phyloP scores from a whole-genome alignment of 371 early-diverging fungal genomes.

The Syncephalastrum monosporum region DNA sequence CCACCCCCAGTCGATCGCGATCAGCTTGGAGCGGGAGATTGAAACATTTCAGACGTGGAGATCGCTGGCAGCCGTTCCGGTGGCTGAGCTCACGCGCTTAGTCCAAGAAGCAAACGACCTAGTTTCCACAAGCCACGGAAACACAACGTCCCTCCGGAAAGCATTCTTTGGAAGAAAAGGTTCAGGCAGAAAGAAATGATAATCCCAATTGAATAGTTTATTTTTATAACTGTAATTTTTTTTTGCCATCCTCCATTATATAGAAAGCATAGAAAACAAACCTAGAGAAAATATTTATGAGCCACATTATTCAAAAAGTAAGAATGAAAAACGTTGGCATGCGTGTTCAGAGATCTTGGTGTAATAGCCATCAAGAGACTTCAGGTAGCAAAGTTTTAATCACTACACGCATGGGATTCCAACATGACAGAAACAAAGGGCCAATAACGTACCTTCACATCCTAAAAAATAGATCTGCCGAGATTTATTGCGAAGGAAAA shows the following conservation, averaged over 20 bases:
- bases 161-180: conserved; percentile 23
- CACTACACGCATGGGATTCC: not conserved
- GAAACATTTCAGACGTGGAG: conserved; percentile 38
- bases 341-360: conserved; percentile 8
- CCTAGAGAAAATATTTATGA: not conserved
- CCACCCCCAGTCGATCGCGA: too few relatives aligned
- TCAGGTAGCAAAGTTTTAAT: conserved; percentile 5
- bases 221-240: too few relatives aligned
- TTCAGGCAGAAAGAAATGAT: conserved; percentile 17
- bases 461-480: too few relatives aligned
- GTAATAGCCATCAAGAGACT: conserved; percentile 4
- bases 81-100: conserved; percentile 22
- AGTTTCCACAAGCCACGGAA: conserved; percentile 6
- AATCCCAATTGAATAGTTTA: conserved; percentile 6
- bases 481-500: too few relatives aligned
- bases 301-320: not conserved
- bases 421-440: not conserved
- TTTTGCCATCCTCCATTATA: too few relatives aligned
- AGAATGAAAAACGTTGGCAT: not conserved
- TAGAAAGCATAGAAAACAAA: not conserved
- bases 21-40: conserved; percentile 25
- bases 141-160: conserved; percentile 14
- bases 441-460: too few relatives aligned
- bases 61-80: conserved; percentile 23
- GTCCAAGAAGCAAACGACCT: conserved; percentile 21